phyloP scores from a whole-genome alignment of 2,329 filamentous ascomycete genomes.

The Aspergillus chevalieri region DNA sequence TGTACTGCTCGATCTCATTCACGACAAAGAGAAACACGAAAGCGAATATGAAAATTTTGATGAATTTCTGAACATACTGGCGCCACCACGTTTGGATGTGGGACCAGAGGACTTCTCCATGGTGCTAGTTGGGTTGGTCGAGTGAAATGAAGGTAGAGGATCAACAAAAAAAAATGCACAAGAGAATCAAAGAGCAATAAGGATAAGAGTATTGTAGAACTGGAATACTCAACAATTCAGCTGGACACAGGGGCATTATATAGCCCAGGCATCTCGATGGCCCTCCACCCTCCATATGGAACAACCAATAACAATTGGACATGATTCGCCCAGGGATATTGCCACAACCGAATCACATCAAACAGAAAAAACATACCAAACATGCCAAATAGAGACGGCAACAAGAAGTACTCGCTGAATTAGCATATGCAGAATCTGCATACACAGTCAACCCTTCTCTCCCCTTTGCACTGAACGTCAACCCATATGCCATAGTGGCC shows the following conservation, averaged over 20 bases:
- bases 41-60: neutral
- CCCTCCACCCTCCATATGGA: neutral
- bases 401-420: too few species aligned
- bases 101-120: neutral
- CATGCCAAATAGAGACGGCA: too few species aligned
- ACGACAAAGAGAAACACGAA: neutral
- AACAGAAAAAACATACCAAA: too few species aligned
- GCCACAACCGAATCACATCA: too few species aligned
- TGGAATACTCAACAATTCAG: neutral
- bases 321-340: too few species aligned
- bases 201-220: neutral
- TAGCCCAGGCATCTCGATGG: neutral
- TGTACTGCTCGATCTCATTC: neutral
- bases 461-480: too few species aligned
- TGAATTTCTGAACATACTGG: neutral
- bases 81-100: neutral
- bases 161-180: neutral
- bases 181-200: neutral
- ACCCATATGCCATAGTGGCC: too few species aligned
- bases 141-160: neutral
- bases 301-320: too few species aligned
- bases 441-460: too few species aligned
- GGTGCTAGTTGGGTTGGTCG: neutral
- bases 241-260: neutral
- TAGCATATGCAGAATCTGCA: too few species aligned